These are phyloP conservation scores for Triticum urartu DNA, from an alignment of 176 grass and related monocot genomes.

Conservation along the genomic window DNA sequence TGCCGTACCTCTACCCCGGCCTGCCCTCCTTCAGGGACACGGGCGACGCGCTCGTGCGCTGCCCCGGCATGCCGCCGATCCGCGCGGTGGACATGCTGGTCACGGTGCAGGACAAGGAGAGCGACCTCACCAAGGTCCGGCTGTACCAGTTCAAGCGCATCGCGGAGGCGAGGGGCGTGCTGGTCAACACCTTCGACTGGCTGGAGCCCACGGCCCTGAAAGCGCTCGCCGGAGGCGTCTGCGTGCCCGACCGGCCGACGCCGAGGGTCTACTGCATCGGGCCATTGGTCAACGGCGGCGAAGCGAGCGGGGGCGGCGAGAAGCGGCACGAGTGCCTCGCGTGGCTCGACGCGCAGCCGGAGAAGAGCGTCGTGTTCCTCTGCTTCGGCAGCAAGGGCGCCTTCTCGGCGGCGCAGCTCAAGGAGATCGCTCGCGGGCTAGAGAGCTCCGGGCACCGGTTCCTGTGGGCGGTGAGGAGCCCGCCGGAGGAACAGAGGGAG, in stretches of 20 bases:
- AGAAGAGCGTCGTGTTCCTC: conserved; percentile 58
- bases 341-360: conserved; percentile 65
- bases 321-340: conserved; percentile 45
- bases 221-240: conserved; percentile 27
- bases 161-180: conserved; percentile 30
- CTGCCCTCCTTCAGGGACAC: conserved; percentile 44
- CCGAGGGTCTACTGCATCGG: conserved; percentile 49
- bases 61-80: conserved; percentile 45
- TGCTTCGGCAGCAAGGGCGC: conserved; percentile 72
- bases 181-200: conserved; percentile 56
- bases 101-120: conserved; percentile 13
- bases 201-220: conserved; percentile 35
- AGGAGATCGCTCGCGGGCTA: conserved; percentile 54
- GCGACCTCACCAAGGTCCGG: background rate
- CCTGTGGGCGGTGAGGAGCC: conserved; percentile 48
- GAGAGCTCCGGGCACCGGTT: conserved; percentile 62
- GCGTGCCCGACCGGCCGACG: conserved; percentile 31
- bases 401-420: conserved; percentile 37
- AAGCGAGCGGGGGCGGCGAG: background rate
- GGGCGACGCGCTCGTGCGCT: conserved; percentile 25
- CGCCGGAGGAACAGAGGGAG: conserved; percentile 1
- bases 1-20: background rate
- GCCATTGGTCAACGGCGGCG: conserved; percentile 32
- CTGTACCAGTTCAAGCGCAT: conserved; percentile 37
- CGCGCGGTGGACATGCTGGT: conserved; percentile 27